phyloP scores from a whole-genome alignment of 768 basidiomycete genomes.

The Pleurotus giganteus region DNA sequence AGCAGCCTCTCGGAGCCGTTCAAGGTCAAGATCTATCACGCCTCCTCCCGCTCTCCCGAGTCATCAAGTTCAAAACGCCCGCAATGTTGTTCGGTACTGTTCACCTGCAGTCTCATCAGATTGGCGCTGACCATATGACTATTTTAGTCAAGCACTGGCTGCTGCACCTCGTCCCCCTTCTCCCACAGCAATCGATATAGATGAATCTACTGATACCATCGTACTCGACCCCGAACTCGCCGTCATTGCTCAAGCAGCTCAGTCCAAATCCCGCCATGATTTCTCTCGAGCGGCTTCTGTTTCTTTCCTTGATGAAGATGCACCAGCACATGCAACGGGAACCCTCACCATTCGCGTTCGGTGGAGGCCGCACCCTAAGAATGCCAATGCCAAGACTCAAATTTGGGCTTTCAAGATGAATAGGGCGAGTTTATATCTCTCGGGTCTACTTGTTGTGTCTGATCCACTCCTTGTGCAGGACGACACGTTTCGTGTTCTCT shows the following conservation, averaged over 20 bases:
- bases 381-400: conserved; percentile 34
- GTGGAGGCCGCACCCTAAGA: conserved; percentile 66
- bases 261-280: conserved; percentile 12
- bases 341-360: conserved; percentile 53
- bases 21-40: conserved; percentile 69
- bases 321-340: conserved; percentile 26
- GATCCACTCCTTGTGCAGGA: conserved; percentile 36
- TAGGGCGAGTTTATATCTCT: conserved; percentile 40
- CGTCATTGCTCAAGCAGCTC: conserved; percentile 45
- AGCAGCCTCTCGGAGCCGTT: conserved; percentile 51
- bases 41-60: conserved; percentile 65
- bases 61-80: conserved; percentile 54
- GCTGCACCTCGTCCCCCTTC: conserved; percentile 40
- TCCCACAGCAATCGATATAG: conserved; percentile 37
- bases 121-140: background rate
- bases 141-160: conserved; percentile 46
- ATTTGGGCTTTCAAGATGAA: conserved; percentile 56
- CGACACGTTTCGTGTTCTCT: conserved; percentile 62
- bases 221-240: conserved; percentile 63
- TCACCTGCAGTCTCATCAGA: background rate
- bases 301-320: conserved; percentile 27
- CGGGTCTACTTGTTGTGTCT: background rate
- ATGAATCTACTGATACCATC: conserved; percentile 48
- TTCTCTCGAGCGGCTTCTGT: conserved; percentile 23
- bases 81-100: conserved; percentile 56